These are phyloP conservation scores for Pichia sp. DNA, from an alignment of 1,139 yeast species.

Conservation along the genomic window DNA sequence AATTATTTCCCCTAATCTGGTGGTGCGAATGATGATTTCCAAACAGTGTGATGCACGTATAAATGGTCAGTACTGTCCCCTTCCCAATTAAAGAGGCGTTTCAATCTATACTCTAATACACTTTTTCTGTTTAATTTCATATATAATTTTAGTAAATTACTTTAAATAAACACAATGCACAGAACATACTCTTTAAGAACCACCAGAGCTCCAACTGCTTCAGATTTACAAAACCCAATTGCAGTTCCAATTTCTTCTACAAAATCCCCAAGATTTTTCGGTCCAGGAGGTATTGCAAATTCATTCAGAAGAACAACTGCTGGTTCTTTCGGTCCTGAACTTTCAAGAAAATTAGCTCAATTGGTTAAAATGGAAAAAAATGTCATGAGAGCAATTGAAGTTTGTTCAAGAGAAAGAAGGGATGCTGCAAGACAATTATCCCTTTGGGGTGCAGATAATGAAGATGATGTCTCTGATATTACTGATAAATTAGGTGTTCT, in stretches of 20 bases:
- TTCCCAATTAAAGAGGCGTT: no score
- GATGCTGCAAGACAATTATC: slow-evolving; percentile 81
- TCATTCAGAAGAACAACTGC: slow-evolving; percentile 66
- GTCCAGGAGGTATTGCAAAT: slow-evolving; percentile 62
- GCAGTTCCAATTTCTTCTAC: slow-evolving; percentile 65
- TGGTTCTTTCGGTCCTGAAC: slow-evolving; percentile 71
- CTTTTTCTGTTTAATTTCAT: neutral
- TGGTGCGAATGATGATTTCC: no score
- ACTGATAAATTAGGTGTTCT: slow-evolving; percentile 83
- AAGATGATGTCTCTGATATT: slow-evolving; percentile 77
- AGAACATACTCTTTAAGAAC: slow-evolving; percentile 80
- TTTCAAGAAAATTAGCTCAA: slow-evolving; percentile 69
- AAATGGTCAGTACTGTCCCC: no score
- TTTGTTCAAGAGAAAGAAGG: slow-evolving; percentile 71
- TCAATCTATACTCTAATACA: no score
- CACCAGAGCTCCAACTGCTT: slow-evolving; percentile 74
- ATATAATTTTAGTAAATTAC: no score
- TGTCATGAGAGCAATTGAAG: slow-evolving; percentile 71
- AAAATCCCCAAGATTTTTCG: slow-evolving; percentile 55
- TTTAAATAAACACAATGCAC: slow-evolving; percentile 42
- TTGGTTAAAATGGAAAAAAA: slow-evolving; percentile 78
- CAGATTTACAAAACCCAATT: slow-evolving; percentile 74
- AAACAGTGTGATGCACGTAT: no score
- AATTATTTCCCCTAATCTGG: no score
- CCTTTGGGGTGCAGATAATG: slow-evolving; percentile 79